Evolutionary conservation across 148 eudicot genomes (phyloP).

Genomic region (Silene latifolia): DNA sequence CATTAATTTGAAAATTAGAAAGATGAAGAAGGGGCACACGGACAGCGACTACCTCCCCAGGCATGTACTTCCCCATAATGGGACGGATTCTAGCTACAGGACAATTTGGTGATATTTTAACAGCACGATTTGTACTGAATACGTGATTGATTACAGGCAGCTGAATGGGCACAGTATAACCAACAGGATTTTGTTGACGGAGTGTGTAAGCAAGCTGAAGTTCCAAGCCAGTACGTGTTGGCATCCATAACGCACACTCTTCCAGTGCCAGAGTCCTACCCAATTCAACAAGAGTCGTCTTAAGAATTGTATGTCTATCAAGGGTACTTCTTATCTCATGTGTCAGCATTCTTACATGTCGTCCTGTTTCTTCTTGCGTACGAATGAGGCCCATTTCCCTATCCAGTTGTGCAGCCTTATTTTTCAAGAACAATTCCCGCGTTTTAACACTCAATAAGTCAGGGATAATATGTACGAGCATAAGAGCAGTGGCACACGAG

Average conservation of each 20-base stretch:
- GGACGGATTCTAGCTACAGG: constrained; percentile 80
- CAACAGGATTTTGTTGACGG: constrained; percentile 86
- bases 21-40: constrained; percentile 93
- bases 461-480: constrained; percentile 94
- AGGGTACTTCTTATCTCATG: constrained; percentile 97
- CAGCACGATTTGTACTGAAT: constrained; percentile 66
- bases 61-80: constrained; percentile 59
- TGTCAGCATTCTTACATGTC: constrained; percentile 93
- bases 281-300: constrained; percentile 88
- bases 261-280: constrained; percentile 89
- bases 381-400: constrained; percentile 93
- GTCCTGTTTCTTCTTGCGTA: constrained; percentile 93
- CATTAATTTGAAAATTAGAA: constrained; percentile 77
- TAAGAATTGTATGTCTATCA: constrained; percentile 84
- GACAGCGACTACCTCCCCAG: constrained; percentile 95
- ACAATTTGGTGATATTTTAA: constrained; percentile 75
- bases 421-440: constrained; percentile 83
- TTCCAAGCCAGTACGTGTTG: constrained; percentile 78
- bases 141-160: constrained; percentile 82
- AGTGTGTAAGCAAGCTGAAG: constrained; percentile 90
- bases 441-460: constrained; percentile 90
- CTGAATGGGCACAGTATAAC: constrained; percentile 78
- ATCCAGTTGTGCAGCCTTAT: constrained; percentile 92
- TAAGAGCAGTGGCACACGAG: constrained; percentile 88
- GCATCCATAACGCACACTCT: constrained; percentile 99